Conservation (phyloP, 495 filamentous ascomycete species). For the Neurospora sp. region DNA sequence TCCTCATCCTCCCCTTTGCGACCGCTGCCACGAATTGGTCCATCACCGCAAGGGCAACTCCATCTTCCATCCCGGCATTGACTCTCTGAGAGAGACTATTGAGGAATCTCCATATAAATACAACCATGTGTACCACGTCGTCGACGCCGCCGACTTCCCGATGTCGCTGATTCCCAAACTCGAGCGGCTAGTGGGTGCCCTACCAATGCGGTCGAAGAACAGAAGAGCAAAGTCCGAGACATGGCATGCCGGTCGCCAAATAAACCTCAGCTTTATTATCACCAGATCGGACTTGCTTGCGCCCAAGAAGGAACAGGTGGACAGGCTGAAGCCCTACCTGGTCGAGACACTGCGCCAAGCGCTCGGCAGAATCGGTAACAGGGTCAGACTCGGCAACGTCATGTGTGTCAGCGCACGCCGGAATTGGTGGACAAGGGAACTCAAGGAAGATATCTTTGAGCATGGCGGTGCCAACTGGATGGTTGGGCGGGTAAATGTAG, state of each 20-base stretch:
- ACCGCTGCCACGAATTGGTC: conserved; percentile 72
- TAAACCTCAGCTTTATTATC: conserved; percentile 78
- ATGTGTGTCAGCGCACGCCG: conserved; percentile 73
- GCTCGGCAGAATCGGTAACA: conserved; percentile 48
- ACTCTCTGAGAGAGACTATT: conserved; percentile 72
- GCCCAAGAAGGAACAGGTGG: conserved; percentile 67
- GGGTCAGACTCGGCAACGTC: conserved; percentile 71
- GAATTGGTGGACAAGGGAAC: conserved; percentile 76
- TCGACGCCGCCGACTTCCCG: conserved; percentile 97
- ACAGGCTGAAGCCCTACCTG: conserved; percentile 73
- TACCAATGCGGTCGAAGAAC: conserved; percentile 64
- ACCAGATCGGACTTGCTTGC: conserved; percentile 80
- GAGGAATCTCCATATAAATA: conserved; percentile 71
- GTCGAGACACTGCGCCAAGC: conserved; percentile 60
- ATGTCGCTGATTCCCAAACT: conserved; percentile 70
- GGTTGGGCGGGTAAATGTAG: conserved; percentile 95
- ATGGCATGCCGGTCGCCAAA: conserved; percentile 50
- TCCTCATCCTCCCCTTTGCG: conserved; percentile 50
- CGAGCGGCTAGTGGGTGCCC: conserved; percentile 42
- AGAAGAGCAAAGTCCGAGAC: conserved; percentile 54
- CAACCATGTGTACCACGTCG: conserved; percentile 92
- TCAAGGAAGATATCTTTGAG: conserved; percentile 74
- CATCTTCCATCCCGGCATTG: conserved; percentile 65
- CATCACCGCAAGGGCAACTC: conserved; percentile 62
- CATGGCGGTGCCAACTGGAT: conserved; percentile 89